Conservation (phyloP, 176 grass and related monocot species). For the Rhynchospora tenuis region DNA sequence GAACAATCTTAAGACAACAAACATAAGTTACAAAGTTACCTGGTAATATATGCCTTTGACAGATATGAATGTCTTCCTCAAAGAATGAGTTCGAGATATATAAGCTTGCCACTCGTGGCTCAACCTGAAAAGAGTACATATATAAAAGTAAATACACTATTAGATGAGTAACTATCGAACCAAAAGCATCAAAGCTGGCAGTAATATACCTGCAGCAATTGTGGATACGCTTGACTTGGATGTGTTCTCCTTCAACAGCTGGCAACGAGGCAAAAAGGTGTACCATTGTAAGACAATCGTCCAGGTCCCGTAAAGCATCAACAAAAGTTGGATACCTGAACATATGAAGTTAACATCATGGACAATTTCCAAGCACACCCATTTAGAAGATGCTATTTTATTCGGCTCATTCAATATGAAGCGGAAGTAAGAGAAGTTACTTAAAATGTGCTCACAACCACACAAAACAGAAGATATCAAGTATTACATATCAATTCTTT, state of each 20-base stretch:
- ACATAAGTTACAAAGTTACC: constrained; percentile 25
- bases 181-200: background rate
- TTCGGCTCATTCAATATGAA: background rate
- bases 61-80: constrained; percentile 91
- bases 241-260: constrained; percentile 83
- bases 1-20: background rate
- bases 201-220: constrained; percentile 63
- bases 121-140: constrained; percentile 51
- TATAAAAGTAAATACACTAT: constrained; percentile 12
- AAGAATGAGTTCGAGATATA: constrained; percentile 76
- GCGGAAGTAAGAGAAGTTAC: background rate
- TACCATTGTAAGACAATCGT: constrained; percentile 99
- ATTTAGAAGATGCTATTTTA: background rate
- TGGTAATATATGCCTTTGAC: constrained; percentile 99
- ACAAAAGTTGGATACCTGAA: constrained; percentile 89
- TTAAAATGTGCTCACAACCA: background rate
- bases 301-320: constrained; percentile 87
- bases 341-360: background rate
- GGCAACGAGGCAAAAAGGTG: constrained; percentile 92
- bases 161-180: background rate
- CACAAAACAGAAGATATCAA: background rate
- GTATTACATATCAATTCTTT: background rate
- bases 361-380: background rate
- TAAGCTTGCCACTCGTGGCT: constrained; percentile 99
- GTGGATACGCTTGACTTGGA: constrained; percentile 76